Evolutionary conservation across 78 protist species (phyloP), one percentile per base, ranked within the genome.

Genomic region (Dictyostelium capitatum): DNA sequence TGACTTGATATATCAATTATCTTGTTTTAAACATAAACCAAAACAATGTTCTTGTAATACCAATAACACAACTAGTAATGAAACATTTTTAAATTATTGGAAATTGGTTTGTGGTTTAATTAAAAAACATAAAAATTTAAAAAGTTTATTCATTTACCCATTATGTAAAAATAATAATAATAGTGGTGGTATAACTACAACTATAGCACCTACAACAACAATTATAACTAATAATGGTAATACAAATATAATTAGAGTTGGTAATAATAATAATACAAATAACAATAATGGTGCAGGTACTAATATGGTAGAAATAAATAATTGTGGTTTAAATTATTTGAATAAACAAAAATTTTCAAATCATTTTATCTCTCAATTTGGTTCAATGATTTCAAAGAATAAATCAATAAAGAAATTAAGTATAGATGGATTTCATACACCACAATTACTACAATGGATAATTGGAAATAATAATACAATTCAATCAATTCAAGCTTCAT

Each of bases 321-420:
- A 59, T 6, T 59, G 69, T 59, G 69, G 69, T 59, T 59, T 59
- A 59, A 59, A 59, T 59, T 59, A 59, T 59, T 59, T 59, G 25
- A 23, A 59, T 23, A 59, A 59, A 59, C 25, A 9, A 59, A 59
- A 59, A 59, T 10, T 59, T 25, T 59, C 69, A 20, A 59, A 59
- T 59, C 69, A 59, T 59, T 59, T 59, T 8, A 23, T 59, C 8
- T 23, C n/a, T 59, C 69, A 59, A 59, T 59, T 59, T 23, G 69
- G 69, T 23, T 25, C 32, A 23, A 59, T 59, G 69, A 59, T 59
- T 23, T 59, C 69, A 59, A 59, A 59, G 69, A 59, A 59, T 59
- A 59, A 59, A 59, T 59, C 69, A 59, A 59, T 59, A 59, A 59
- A 12, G 69, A 59, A 59, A 59, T 59, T 59, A 59, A 59, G 11